Conservation (phyloP, 163 green algal genomes). For the Chlorella variabilis region DNA sequence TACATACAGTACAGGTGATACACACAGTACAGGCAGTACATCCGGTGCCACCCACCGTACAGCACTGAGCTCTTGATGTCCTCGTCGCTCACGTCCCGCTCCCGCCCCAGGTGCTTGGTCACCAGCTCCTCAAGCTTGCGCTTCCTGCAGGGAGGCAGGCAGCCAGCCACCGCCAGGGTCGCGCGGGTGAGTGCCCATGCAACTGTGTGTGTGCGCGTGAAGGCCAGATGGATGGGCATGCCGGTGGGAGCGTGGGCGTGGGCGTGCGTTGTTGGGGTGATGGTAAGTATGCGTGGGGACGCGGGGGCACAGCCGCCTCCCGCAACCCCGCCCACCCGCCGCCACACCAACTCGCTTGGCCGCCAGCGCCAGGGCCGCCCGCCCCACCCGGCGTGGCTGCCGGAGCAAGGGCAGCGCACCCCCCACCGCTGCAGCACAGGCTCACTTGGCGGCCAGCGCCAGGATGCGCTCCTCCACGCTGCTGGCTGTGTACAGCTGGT, state of each 20-base stretch:
- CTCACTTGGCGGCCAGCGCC: conserved; percentile 74
- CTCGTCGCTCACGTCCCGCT: conserved; percentile 13
- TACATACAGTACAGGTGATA: no score
- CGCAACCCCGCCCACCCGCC: no score
- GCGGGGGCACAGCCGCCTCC: no score
- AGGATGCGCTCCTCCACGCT: conserved; percentile 96
- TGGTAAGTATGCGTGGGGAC: no score
- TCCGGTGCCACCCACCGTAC: conserved; percentile 1
- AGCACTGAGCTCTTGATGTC: conserved; percentile 31
- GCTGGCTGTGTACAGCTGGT: conserved; percentile 85
- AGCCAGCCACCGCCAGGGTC: background rate
- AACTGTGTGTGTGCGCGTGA: background rate
- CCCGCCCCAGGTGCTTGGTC: conserved; percentile 31
- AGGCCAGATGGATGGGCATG: no score
- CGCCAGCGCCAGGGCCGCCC: no score
- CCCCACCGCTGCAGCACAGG: background rate
- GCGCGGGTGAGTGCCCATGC: no score
- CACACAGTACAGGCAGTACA: no score
- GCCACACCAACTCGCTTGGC: no score
- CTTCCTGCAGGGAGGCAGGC: conserved; percentile 19
- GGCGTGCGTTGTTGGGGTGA: no score
- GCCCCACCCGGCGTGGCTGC: no score
- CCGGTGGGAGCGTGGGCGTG: no score
- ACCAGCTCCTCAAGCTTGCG: conserved; percentile 40
- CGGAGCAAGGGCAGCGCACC: background rate